These are phyloP conservation scores for Botrytis medusae DNA, from an alignment of 2,329 filamentous ascomycete genomes.

Conservation along the genomic window DNA sequence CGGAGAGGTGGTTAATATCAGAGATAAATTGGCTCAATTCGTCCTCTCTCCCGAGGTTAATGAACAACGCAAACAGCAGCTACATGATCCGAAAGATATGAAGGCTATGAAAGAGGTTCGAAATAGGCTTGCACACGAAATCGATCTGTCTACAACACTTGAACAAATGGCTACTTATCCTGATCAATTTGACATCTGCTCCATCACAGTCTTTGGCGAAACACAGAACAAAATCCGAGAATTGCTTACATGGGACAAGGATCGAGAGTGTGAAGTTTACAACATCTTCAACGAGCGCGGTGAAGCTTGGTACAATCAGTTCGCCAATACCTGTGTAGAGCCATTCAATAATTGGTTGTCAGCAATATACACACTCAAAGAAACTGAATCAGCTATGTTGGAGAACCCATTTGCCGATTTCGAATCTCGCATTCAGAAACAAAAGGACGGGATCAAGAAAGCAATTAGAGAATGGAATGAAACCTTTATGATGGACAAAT, in stretches of 20 bases:
- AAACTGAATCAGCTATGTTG: neutral
- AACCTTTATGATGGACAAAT: neutral
- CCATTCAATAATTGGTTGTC: neutral
- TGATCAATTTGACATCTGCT: neutral
- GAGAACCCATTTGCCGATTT: neutral
- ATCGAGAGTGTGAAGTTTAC: neutral
- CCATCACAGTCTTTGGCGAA: neutral
- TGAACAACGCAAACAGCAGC: neutral
- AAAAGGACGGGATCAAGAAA: neutral
- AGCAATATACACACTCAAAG: neutral
- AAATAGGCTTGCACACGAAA: neutral
- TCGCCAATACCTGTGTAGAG: neutral
- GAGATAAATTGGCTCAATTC: neutral
- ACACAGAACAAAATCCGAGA: neutral
- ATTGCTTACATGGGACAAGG: neutral
- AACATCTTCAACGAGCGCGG: neutral
- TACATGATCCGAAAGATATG: neutral
- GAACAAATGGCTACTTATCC: neutral
- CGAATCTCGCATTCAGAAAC: neutral
- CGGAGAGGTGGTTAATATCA: neutral
- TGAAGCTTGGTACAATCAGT: neutral
- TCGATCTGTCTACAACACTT: neutral
- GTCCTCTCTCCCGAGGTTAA: neutral
- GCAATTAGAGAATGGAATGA: neutral
- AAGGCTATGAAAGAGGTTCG: neutral